Base-by-base conservation (phyloP, 768 basidiomycete species). In the Pluteus cervinus region DNA sequence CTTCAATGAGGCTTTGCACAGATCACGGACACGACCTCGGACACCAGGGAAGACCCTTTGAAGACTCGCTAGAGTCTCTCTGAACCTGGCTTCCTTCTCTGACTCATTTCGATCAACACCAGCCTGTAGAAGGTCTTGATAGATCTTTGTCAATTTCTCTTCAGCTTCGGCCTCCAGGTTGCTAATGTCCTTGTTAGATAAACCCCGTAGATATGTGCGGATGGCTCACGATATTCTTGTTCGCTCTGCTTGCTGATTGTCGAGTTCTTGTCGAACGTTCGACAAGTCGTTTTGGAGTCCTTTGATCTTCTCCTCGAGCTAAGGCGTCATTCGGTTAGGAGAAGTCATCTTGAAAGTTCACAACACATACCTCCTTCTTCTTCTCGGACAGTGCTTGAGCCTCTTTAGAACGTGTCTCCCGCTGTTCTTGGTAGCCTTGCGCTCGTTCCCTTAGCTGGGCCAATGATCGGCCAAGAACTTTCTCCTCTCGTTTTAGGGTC, bases 41-140 rank as follows among this genome's bases (percentile, higher is more conserved):
- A 98, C 93, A 48, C 92, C 90, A 29, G 90, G 87, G 63, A 97
- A 98, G 25, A 94, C 79, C 1, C 88, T 72, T 52, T 93, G 91
- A 41, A 99, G 59, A 50, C 71, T 87, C 1, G 77, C 63, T 20
- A 98, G 65, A 0, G 83, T 89, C 55, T 98, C 93, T 55, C 91
- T 94, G 40, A 94, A 65, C 53, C 72, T 81, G 4, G 61, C 68
- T 50, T 97, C 93, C 16, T 81, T 73, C 53, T 97, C 90, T 0
- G 81, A 81, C 58, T 96, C 89, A 31, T 80, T 79, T 59, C 69
- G 83, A 52, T 97, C 93, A 1, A 88, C 81, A 20, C 90, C 88
- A 1, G 93, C 93, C 54, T 93, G 86, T 10, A 91, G 65, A 3
- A 99, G 73, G 51, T 96, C 83, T 32, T 80, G 73, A 52, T 88